Conservation (phyloP, 176 grass and related monocot species). For the Poa annua region DNA sequence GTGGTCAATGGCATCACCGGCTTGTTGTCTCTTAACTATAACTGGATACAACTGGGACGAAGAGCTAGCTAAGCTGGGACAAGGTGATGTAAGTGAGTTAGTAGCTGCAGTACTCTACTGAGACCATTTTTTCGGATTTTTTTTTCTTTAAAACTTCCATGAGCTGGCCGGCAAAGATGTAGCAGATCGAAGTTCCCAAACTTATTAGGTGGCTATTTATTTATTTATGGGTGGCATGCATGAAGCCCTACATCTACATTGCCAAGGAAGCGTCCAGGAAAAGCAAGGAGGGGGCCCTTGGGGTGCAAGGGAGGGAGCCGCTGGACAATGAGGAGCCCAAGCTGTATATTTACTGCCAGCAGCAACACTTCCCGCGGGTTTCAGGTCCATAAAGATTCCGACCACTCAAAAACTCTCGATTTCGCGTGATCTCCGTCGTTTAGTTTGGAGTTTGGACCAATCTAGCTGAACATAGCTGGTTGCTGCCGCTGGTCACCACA, state of each 20-base stretch:
- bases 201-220: constrained; percentile 27
- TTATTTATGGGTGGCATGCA: constrained; percentile 14
- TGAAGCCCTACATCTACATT: constrained; percentile 7
- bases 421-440: background rate
- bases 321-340: background rate
- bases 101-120: background rate
- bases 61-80: background rate
- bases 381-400: background rate
- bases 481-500: background rate
- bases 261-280: constrained; percentile 37
- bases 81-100: background rate
- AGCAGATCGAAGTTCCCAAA: constrained; percentile 31
- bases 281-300: constrained; percentile 23
- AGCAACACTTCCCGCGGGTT: background rate
- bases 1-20: background rate
- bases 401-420: background rate
- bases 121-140: background rate
- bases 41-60: background rate
- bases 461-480: constrained; percentile 1
- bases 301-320: background rate
- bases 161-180: no score
- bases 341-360: background rate
- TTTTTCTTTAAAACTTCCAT: background rate
- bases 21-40: background rate
- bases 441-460: constrained; percentile 2